Conservation (phyloP, 169 alveolate genomes). For the Prorocentrum cordatum region DNA sequence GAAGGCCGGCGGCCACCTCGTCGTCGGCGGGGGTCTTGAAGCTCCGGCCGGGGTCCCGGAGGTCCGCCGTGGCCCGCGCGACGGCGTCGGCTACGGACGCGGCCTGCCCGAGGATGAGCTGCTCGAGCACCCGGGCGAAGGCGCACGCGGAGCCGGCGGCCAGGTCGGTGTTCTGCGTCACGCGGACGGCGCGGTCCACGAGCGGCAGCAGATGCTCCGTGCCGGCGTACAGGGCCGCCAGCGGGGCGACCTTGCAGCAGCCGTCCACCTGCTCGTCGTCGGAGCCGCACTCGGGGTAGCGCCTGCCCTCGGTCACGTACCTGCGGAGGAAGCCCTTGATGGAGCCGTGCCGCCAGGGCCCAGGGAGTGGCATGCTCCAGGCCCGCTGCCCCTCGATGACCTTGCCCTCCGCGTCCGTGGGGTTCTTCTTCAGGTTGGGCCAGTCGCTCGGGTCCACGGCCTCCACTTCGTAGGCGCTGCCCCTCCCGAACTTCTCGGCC, state of each 20-base stretch:
- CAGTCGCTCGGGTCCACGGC: slow-evolving; percentile 53
- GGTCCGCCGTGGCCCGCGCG: slow-evolving; percentile 1
- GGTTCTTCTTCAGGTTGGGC: slow-evolving; percentile 46
- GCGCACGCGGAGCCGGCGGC: slow-evolving; percentile 47
- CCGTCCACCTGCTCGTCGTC: slow-evolving; percentile 46
- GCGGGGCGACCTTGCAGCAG: slow-evolving; percentile 44
- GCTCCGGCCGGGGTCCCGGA: slow-evolving; percentile 9
- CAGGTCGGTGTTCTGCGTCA: slow-evolving; percentile 53
- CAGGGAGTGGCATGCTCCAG: slow-evolving; percentile 44
- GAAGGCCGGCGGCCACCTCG: slow-evolving; percentile 9
- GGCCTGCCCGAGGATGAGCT: slow-evolving; percentile 21
- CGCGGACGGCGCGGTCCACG: slow-evolving; percentile 28
- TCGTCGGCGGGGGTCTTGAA: slow-evolving; percentile 14
- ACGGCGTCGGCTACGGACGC: not conserved
- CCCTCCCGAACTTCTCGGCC: slow-evolving; percentile 20
- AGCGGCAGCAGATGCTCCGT: slow-evolving; percentile 3
- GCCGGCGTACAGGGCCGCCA: slow-evolving; percentile 29
- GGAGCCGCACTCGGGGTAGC: slow-evolving; percentile 25
- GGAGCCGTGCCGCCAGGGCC: slow-evolving; percentile 57
- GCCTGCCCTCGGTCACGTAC: slow-evolving; percentile 9
- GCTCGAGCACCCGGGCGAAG: slow-evolving; percentile 48
- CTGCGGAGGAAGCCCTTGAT: slow-evolving; percentile 35
- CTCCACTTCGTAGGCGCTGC: slow-evolving; percentile 57
- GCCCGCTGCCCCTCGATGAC: slow-evolving; percentile 37
- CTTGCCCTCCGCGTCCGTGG: slow-evolving; percentile 50